Conservation (phyloP, 345 rosid genomes). For the Cochlearia excelsa region DNA sequence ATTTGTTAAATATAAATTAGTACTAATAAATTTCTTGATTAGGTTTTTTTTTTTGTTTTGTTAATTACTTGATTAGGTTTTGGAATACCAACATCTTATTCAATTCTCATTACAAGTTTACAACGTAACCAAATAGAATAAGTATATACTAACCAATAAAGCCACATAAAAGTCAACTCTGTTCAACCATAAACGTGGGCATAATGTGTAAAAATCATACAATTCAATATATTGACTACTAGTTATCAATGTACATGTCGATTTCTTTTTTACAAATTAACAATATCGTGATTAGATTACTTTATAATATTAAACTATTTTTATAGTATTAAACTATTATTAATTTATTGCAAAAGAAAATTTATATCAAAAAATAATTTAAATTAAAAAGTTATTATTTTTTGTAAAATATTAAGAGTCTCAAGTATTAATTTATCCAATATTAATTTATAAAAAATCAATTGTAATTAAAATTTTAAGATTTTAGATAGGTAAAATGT, state of each 20-base stretch:
- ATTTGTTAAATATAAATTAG: too few relatives aligned
- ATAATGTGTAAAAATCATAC: neutral
- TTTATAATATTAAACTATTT: too few relatives aligned
- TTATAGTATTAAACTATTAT: too few relatives aligned
- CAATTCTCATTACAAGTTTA: neutral
- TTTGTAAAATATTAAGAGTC: too few relatives aligned
- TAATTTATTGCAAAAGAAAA: too few relatives aligned
- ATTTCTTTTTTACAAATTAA: too few relatives aligned
- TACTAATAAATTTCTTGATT: conserved; percentile 1
- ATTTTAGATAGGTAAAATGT: conserved; percentile 12
- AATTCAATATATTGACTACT: conserved; percentile 13
- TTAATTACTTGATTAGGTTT: neutral
- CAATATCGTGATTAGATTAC: too few relatives aligned
- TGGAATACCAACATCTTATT: too few relatives aligned
- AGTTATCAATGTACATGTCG: neutral
- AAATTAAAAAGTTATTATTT: too few relatives aligned
- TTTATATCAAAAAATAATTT: too few relatives aligned
- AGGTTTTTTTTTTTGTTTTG: neutral
- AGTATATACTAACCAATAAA: neutral
- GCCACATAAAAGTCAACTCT: conserved; percentile 23
- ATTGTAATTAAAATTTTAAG: neutral
- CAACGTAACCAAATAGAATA: neutral
- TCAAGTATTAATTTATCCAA: too few relatives aligned
- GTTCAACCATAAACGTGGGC: conserved; percentile 21
- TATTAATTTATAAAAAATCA: too few relatives aligned